Conservation (phyloP, 1,284 basidiomycete genomes). For the Tausonia pullulans region DNA sequence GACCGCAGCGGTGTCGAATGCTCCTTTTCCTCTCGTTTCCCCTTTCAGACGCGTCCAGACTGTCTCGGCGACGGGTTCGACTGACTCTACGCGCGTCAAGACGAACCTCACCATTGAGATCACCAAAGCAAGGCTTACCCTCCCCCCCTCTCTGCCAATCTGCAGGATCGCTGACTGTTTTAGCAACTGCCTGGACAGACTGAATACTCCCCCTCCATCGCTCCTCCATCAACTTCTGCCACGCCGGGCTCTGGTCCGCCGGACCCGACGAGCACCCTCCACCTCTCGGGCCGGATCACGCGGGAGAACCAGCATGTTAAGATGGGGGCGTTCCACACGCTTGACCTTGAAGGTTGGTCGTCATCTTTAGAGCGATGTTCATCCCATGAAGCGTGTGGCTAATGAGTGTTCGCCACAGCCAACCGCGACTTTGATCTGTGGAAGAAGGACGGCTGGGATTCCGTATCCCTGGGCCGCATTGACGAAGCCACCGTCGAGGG, state of each 20-base stretch:
- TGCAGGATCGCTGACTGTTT: not conserved
- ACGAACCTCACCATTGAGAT: constrained; percentile 78
- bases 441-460: constrained; percentile 82
- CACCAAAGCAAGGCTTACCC: constrained; percentile 35
- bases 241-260: constrained; percentile 34
- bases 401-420: constrained; percentile 26
- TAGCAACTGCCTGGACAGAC: constrained; percentile 22
- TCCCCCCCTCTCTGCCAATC: constrained; percentile 16
- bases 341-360: constrained; percentile 63
- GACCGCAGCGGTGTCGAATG: not conserved
- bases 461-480: constrained; percentile 67
- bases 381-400: not conserved
- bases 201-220: constrained; percentile 56
- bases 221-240: constrained; percentile 40
- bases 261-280: constrained; percentile 50
- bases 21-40: not conserved
- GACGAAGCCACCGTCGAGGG: constrained; percentile 84
- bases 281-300: constrained; percentile 80
- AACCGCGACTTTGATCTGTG: constrained; percentile 87
- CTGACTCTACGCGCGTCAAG: constrained; percentile 77
- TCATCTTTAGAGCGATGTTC: not conserved
- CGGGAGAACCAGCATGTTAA: constrained; percentile 85
- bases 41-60: constrained; percentile 48
- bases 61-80: constrained; percentile 82
- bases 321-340: constrained; percentile 88